Conservation (phyloP, 768 basidiomycete genomes). For the Mrakia frigida region DNA sequence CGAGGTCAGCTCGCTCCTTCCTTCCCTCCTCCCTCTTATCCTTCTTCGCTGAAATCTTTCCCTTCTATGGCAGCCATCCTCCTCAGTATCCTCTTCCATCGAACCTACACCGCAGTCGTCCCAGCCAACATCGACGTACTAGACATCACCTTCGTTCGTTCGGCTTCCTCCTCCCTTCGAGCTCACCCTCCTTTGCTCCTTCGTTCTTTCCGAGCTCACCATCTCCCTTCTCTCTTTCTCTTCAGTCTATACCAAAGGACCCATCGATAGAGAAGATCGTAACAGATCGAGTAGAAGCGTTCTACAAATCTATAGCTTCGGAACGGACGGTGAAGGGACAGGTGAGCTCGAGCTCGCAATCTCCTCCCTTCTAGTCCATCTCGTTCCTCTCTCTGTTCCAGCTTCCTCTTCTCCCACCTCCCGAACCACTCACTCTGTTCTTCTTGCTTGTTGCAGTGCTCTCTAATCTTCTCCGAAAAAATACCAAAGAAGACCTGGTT, state of each 20-base stretch:
- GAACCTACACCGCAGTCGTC: constrained; percentile 7
- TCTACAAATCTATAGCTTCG: constrained; percentile 7
- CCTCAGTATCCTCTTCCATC: constrained; percentile 20
- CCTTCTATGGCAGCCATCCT: neutral
- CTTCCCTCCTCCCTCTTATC: neutral
- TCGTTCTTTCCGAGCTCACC: neutral
- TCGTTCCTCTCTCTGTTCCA: neutral
- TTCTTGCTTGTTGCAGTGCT: neutral
- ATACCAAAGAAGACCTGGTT: constrained; percentile 22
- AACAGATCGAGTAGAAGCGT: neutral
- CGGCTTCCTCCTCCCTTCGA: neutral
- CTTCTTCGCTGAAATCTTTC: neutral
- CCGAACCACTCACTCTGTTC: neutral
- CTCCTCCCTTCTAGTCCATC: neutral
- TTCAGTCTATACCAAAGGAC: constrained; percentile 17
- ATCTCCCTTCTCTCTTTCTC: no score
- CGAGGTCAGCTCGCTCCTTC: constrained; percentile 12
- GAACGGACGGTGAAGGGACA: constrained; percentile 12
- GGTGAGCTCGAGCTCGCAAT: constrained; percentile 1
- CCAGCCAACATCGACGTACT: constrained; percentile 17
- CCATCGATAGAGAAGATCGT: neutral
- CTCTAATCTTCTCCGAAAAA: constrained; percentile 19
- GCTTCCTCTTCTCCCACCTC: neutral
- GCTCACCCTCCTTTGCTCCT: neutral
- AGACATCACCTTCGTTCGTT: constrained; percentile 23